Conservation (phyloP, 1,284 basidiomycete species). For the Rhodotorula sp. region DNA sequence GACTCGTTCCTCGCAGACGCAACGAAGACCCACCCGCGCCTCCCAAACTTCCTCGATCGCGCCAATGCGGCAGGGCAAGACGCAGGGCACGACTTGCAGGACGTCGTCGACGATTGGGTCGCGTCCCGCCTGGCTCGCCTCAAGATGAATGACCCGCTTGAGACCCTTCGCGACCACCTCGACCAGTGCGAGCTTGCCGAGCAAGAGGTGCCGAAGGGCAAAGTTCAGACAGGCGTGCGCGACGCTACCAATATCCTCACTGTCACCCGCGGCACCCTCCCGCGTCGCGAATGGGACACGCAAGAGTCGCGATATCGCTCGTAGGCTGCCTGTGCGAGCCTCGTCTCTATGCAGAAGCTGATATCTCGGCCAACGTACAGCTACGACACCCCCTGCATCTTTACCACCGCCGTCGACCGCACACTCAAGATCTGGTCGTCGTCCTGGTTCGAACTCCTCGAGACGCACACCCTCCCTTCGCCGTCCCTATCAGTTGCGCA, state of each 20-base stretch:
- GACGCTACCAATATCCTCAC: constrained; percentile 41
- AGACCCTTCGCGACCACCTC: constrained; percentile 17
- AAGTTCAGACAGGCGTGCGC: constrained; percentile 21
- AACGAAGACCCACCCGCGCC: constrained; percentile 1
- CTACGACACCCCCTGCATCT: constrained; percentile 33
- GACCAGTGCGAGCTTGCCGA: constrained; percentile 1
- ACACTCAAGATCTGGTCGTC: constrained; percentile 37
- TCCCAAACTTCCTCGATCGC: neutral
- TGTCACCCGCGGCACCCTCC: constrained; percentile 22
- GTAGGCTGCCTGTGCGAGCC: neutral
- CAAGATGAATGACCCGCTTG: constrained; percentile 12
- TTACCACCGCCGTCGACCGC: constrained; percentile 43
- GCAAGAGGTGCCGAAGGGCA: neutral
- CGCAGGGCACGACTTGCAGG: constrained; percentile 14
- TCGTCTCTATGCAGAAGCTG: neutral
- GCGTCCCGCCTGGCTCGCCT: constrained; percentile 10
- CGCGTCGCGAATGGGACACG: constrained; percentile 39
- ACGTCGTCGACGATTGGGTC: constrained; percentile 37
- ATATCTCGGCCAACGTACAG: neutral
- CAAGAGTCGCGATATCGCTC: constrained; percentile 28
- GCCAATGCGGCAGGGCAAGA: neutral
- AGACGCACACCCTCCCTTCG: constrained; percentile 30
- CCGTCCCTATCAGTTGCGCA: constrained; percentile 37
- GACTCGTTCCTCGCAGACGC: constrained; percentile 30
- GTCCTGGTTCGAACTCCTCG: constrained; percentile 34